Percentiles rank a stretch among this genome's conserved stretches.
Conservation (phyloP, 1,284 basidiomycete species). For the Inonotus obliquus region DNA sequence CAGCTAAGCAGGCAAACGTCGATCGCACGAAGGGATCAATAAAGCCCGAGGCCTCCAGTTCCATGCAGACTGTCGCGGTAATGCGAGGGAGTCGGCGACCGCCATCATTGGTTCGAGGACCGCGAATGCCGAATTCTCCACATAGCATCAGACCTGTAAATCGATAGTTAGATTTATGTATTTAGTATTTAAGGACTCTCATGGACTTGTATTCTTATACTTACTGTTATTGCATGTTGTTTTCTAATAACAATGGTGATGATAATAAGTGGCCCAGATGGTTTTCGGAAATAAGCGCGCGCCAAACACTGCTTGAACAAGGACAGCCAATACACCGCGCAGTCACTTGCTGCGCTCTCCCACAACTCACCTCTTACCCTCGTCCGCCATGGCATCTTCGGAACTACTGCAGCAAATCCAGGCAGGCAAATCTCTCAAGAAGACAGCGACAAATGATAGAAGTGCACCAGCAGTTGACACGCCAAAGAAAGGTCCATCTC, state of each 20-base stretch:
- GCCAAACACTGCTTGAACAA: constrained; percentile 5
- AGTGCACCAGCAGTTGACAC: constrained; percentile 67
- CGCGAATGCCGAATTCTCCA: background rate
- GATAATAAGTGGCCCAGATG: background rate
- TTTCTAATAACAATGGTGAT: background rate
- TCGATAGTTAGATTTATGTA: background rate
- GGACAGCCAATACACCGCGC: constrained; percentile 3
- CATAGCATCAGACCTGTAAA: background rate
- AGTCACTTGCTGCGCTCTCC: background rate
- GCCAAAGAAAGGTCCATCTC: constrained; percentile 33
- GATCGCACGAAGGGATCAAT: background rate
- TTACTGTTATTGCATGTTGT: background rate
- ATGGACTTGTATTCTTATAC: background rate
- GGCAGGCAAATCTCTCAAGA: constrained; percentile 76
- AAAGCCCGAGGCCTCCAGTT: background rate
- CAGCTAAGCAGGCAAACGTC: background rate
- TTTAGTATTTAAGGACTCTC: background rate
- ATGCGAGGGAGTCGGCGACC: background rate
- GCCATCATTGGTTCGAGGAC: background rate
- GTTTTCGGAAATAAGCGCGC: background rate
- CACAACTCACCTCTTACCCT: background rate
- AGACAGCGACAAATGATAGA: constrained; percentile 77
- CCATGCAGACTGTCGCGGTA: no score
- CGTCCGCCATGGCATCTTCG: constrained; percentile 53
- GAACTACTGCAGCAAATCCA: constrained; percentile 75